Percentiles rank a stretch among this genome's conserved stretches.
Evolutionary conservation across 228 moss, liverwort and hornwort species (phyloP).

Genomic region (Sphagnum fallax): DNA sequence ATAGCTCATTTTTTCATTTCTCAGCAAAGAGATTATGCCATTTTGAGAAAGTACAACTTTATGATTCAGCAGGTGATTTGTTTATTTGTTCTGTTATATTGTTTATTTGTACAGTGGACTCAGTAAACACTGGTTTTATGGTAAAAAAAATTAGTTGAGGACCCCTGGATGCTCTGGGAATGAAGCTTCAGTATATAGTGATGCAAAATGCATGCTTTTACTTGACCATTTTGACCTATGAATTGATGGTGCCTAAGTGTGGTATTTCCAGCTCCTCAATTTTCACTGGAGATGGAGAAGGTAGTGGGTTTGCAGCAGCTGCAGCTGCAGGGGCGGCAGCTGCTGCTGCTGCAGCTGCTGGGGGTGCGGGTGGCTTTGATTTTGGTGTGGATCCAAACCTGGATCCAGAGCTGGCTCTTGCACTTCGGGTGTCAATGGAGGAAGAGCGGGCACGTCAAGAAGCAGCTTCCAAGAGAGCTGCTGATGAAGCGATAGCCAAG

Average conservation of each 20-base stretch:
- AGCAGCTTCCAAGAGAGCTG: slow-evolving; percentile 92
- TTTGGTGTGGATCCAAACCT: slow-evolving; percentile 98
- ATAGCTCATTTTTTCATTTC: too few species aligned
- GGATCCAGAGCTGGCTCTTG: slow-evolving; percentile 94
- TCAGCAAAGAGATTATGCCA: too few species aligned
- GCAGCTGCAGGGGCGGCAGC: slow-evolving; percentile 95
- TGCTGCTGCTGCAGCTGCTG: slow-evolving; percentile 77
- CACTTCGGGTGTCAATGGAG: slow-evolving; percentile 96
- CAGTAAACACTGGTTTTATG: too few species aligned
- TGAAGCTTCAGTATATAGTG: background rate
- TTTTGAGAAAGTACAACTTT: too few species aligned
- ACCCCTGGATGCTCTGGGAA: background rate
- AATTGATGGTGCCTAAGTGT: too few species aligned
- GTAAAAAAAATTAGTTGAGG: too few species aligned
- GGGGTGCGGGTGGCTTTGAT: slow-evolving; percentile 87
- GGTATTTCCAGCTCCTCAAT: slow-evolving; percentile 59
- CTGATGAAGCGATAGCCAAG: slow-evolving; percentile 66
- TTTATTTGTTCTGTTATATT: background rate
- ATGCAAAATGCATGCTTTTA: slow-evolving; percentile 7
- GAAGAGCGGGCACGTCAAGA: slow-evolving; percentile 96
- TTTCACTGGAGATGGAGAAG: slow-evolving; percentile 97
- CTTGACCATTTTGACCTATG: too few species aligned
- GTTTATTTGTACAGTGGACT: background rate
- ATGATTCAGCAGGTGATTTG: background rate
- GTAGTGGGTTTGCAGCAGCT: slow-evolving; percentile 96